Conservation (phyloP, 176 grass and related monocot genomes). For the Rhynchospora tenuis region DNA sequence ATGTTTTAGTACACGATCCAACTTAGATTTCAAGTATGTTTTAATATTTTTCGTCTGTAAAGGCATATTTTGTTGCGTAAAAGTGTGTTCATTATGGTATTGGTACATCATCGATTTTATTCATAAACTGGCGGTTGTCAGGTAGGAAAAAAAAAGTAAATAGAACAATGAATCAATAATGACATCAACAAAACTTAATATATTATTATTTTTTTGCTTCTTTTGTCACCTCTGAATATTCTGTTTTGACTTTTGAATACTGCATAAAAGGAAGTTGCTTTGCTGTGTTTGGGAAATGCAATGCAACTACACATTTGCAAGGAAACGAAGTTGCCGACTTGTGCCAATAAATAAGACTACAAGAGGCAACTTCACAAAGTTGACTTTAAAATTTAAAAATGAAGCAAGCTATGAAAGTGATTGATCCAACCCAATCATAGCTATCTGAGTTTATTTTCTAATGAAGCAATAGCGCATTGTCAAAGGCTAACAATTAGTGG, state of each 20-base stretch:
- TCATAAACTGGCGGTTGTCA: neutral
- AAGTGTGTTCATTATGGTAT: neutral
- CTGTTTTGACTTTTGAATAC: constrained; percentile 12
- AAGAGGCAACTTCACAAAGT: neutral
- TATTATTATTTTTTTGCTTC: neutral
- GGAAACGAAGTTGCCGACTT: neutral
- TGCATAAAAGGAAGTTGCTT: neutral
- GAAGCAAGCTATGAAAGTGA: neutral
- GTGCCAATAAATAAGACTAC: neutral
- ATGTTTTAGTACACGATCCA: neutral
- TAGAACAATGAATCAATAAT: neutral
- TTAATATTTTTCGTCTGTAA: no score
- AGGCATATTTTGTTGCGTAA: neutral
- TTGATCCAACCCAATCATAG: constrained; percentile 3
- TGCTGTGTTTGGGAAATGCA: neutral
- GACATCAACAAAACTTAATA: neutral
- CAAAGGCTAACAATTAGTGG: constrained; percentile 4
- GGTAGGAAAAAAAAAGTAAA: neutral
- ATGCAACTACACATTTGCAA: neutral
- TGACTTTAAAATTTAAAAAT: neutral
- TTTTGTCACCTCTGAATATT: constrained; percentile 9
- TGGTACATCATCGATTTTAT: neutral
- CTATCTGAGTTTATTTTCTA: constrained; percentile 9
- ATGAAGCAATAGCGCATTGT: neutral
- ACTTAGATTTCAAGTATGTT: neutral